Percentiles rank a stretch among this genome's conserved stretches.
phyloP scores from a whole-genome alignment of 129 eudicot species.

The Gnaphalium uliginosum region DNA sequence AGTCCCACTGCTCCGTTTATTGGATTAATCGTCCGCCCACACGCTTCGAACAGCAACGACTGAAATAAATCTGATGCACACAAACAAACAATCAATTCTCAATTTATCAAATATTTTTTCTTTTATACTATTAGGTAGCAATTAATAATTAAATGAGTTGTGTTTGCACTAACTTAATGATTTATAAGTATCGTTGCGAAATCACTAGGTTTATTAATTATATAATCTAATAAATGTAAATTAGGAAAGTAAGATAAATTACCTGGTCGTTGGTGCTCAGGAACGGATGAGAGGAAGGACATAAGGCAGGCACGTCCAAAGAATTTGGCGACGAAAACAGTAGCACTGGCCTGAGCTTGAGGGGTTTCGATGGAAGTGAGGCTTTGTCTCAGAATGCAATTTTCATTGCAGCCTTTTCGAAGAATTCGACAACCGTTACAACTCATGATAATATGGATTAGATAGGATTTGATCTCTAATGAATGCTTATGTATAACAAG shows the following conservation, averaged over 20 bases:
- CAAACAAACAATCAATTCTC: constrained; percentile 2
- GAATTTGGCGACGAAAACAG: constrained; percentile 41
- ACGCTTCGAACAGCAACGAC: constrained; percentile 35
- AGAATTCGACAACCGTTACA: constrained; percentile 86
- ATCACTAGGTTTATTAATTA: no score
- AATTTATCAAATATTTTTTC: no score
- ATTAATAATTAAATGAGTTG: no score
- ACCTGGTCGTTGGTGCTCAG: constrained; percentile 40
- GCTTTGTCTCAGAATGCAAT: constrained; percentile 69
- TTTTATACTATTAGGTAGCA: no score
- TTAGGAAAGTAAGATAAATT: neutral
- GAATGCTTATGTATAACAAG: neutral
- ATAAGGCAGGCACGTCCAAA: constrained; percentile 42
- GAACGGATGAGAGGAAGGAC: constrained; percentile 43
- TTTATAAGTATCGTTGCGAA: no score
- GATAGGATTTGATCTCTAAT: no score
- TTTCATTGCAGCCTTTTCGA: constrained; percentile 77
- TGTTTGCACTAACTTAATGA: no score
- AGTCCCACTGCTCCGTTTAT: constrained; percentile 71
- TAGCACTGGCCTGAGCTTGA: constrained; percentile 77
- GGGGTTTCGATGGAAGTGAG: constrained; percentile 46
- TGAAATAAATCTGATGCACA: constrained; percentile 44
- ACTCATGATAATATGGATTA: constrained; percentile 43
- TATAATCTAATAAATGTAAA: no score
- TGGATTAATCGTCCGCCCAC: constrained; percentile 45